Evolutionary conservation across 2,329 filamentous ascomycete genomes (phyloP).

Genomic region (Cladosporium austrohemisphaericum): DNA sequence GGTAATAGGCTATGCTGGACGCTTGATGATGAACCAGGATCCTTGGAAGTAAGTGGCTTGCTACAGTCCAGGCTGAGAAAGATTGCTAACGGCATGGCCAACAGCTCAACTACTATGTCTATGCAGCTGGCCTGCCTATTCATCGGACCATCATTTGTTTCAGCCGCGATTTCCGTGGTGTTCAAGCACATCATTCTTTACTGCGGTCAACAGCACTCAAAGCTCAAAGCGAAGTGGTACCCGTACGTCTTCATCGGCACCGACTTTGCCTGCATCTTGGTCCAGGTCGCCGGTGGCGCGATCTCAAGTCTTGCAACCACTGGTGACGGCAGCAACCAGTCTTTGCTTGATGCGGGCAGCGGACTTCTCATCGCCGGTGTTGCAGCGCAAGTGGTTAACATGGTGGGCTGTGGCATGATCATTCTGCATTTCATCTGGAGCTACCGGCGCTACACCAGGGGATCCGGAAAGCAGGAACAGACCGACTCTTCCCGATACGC

Average conservation of each 20-base stretch:
- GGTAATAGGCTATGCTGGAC: slow-evolving; percentile 2
- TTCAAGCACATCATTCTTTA: slow-evolving; percentile 15
- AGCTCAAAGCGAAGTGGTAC: slow-evolving; percentile 6
- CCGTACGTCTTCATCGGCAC: slow-evolving; percentile 12
- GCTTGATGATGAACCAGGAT: neutral
- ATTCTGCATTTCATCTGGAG: neutral
- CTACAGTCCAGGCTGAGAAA: too few relatives aligned
- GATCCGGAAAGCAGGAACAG: neutral
- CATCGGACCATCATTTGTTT: neutral
- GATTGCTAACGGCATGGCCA: neutral
- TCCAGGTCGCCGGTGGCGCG: slow-evolving; percentile 6
- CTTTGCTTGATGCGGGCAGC: neutral
- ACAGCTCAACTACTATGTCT: neutral
- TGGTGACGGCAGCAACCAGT: neutral
- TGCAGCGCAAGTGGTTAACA: slow-evolving; percentile 9
- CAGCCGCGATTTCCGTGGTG: slow-evolving; percentile 2
- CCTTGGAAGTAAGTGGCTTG: neutral
- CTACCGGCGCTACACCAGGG: neutral
- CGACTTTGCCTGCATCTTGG: slow-evolving; percentile 3
- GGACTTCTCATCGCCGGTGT: slow-evolving; percentile 13
- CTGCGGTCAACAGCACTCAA: slow-evolving; percentile 4
- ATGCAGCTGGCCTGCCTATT: neutral
- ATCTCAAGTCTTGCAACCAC: slow-evolving; percentile 1
- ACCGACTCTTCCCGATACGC: neutral
- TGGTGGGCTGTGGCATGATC: slow-evolving; percentile 4